Evolutionary conservation across 169 alveolate genomes (phyloP), one percentile per base, ranked within the genome.

Genomic region (Plasmodium cynomolgi): DNA sequence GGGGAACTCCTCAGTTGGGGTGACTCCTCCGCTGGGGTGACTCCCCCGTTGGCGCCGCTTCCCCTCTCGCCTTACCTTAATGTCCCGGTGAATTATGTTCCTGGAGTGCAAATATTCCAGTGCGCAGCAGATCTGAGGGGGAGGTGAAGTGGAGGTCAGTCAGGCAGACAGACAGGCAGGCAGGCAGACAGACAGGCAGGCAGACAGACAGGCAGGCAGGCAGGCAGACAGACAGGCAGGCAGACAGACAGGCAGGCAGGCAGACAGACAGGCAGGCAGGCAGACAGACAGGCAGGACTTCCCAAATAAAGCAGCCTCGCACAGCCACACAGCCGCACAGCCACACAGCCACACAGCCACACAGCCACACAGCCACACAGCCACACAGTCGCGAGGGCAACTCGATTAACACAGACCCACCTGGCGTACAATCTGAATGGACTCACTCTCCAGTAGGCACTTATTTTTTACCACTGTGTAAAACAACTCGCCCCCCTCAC

Each of bases 401-500:
- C 41, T 44, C 80, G 4, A 13, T 31, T 71, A 31, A 23, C 6
- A 33, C 6, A 77, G 26, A 77, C 37, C 75, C 33, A 84, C 93
- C 93, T 84, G 93, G 2, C 93, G 47, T 17, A 84, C 93, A 47
- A 84, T 84, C 20, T 47, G 50, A 11, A 50, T 74, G 50, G 93
- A 73, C 37, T 96, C 96, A 34, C 90, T 93, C 75, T 97, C 97
- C 58, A 95, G 58, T 31, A 96, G 82, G 3, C 95, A 91, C 74
- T 93, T 93, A 62, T 96, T 92, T 81, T 79, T 83, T n/a, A 96
- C 95, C 37, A 97, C 86, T 54, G 92, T 92, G 47, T 96, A 94
- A 84, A 96, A 96, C 83, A 97, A 92, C 56, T 96, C 97, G 9
- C 98, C 98, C 3, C 98, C 97, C 20, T 92, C 97, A 79, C 98